Evolutionary conservation across 148 eudicot species (phyloP).

Genomic region (Cornus controversa): DNA sequence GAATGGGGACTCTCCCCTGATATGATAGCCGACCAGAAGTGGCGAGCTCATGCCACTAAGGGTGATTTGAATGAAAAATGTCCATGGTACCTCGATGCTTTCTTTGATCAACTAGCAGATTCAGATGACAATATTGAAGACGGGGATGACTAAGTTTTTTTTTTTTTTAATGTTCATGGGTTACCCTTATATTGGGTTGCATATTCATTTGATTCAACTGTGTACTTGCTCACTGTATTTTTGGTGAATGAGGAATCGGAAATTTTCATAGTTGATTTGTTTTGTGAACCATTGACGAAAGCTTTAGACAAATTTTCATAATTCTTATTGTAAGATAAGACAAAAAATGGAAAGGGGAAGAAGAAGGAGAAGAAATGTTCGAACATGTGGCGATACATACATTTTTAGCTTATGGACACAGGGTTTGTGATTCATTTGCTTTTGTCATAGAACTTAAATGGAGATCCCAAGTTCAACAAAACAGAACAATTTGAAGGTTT

Average conservation of each 20-base stretch:
- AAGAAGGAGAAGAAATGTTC: too few species aligned
- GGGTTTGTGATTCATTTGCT: too few species aligned
- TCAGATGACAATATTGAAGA: conserved; percentile 38
- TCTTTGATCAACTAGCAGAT: conserved; percentile 61
- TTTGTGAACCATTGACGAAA: too few species aligned
- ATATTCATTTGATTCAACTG: not conserved
- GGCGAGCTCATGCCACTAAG: conserved; percentile 49
- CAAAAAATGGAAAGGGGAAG: too few species aligned
- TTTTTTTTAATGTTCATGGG: not conserved
- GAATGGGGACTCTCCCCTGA: conserved; percentile 88
- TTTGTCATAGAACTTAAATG: too few species aligned
- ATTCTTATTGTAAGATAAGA: too few species aligned
- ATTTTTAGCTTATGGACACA: too few species aligned
- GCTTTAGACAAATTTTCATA: too few species aligned
- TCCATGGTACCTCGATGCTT: conserved; percentile 65
- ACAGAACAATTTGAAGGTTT: too few species aligned
- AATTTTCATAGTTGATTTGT: not conserved
- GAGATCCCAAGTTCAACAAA: too few species aligned
- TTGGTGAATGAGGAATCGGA: not conserved
- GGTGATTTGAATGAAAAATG: conserved; percentile 73
- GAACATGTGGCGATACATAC: too few species aligned
- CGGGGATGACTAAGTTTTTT: not conserved
- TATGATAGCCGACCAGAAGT: conserved; percentile 82
- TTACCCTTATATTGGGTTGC: not conserved
- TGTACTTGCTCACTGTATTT: not conserved